Evolutionary conservation across 371 early-diverging fungal species (phyloP), one percentile per base, ranked within the genome.

Genomic region (Batrachochytrium dendrobatidis): DNA sequence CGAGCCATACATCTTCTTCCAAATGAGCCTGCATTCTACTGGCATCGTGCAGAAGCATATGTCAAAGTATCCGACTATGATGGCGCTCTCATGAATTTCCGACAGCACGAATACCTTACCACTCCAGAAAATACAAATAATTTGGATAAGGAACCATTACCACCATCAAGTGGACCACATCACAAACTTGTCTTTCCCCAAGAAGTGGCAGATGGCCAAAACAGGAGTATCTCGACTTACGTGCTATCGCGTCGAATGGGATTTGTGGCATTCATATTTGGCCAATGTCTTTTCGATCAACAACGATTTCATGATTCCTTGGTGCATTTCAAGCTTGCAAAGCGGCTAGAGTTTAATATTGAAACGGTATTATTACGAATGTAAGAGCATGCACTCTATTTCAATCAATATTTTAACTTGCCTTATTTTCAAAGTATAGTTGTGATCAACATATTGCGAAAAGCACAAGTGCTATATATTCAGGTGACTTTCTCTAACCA

Each of bases 241-340:
- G 53, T 67, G 50, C 15, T 63, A 12, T 53, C 56, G 33, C 31
- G 33, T 10, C 51, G 64, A 39, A 25, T 70, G 20, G 59, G 66
- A 22, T 56, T 59, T 8, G 56, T 67, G 15, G 55, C 46, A 29
- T 75, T 57, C 51, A 56, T 64, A 4, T 75, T 66, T 61, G 69
- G 69, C n/a, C 69, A 75, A 39, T 62, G 64, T 53, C 51, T 75
- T 20, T 60, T 75, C 2, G 76, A 75, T 50, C 66, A 67, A 44
- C 58, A 55, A 17, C 31, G 72, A 12, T 68, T 69, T 34, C 32
- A 56, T 15, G 68, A 68, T 43, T 64, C 68, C 8, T 20, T 61
- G 18, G 48, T 31, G 33, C 52, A 34, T 33, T 62, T 62, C 33
- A 31, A 46, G 53, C 32, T 33, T 29, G 63, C 58, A 10, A 33